Percentiles rank a stretch among this genome's conserved stretches.
Evolutionary conservation across 768 basidiomycete genomes (phyloP).

Genomic region (Tulasnella sp.): DNA sequence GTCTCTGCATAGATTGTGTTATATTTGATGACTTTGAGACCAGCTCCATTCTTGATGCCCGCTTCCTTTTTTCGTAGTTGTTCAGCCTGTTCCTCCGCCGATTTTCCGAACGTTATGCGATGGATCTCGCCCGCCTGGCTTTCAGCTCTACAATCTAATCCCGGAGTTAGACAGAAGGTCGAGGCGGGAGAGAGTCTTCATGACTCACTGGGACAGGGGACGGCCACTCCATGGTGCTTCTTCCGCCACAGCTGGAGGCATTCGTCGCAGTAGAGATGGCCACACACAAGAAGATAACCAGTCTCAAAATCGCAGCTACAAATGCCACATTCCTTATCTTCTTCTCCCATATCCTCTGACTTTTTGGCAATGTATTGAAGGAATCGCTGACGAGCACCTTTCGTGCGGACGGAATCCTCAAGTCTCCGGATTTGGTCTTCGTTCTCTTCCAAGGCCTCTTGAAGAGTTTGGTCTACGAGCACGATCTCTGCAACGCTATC

Average conservation of each 20-base stretch:
- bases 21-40: conserved; percentile 54
- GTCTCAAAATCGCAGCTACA: conserved; percentile 71
- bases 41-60: conserved; percentile 38
- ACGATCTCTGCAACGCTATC: conserved; percentile 73
- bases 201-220: conserved; percentile 71
- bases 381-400: conserved; percentile 72
- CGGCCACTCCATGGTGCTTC: conserved; percentile 66
- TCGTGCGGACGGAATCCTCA: conserved; percentile 61
- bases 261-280: conserved; percentile 44
- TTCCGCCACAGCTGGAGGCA: conserved; percentile 73
- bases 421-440: conserved; percentile 52
- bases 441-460: conserved; percentile 53
- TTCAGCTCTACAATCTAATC: conserved; percentile 20
- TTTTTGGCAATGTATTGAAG: conserved; percentile 65
- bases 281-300: conserved; percentile 58
- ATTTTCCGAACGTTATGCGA: conserved; percentile 31
- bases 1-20: conserved; percentile 58
- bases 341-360: conserved; percentile 54
- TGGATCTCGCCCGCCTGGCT: conserved; percentile 32
- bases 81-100: neutral
- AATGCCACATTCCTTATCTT: conserved; percentile 67
- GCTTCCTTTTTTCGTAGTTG: conserved; percentile 29
- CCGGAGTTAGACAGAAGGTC: neutral
- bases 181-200: conserved; percentile 17
- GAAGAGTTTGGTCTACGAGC: conserved; percentile 54